Conservation (phyloP, 257 asterid genomes). For the Scutellaria barbata region DNA sequence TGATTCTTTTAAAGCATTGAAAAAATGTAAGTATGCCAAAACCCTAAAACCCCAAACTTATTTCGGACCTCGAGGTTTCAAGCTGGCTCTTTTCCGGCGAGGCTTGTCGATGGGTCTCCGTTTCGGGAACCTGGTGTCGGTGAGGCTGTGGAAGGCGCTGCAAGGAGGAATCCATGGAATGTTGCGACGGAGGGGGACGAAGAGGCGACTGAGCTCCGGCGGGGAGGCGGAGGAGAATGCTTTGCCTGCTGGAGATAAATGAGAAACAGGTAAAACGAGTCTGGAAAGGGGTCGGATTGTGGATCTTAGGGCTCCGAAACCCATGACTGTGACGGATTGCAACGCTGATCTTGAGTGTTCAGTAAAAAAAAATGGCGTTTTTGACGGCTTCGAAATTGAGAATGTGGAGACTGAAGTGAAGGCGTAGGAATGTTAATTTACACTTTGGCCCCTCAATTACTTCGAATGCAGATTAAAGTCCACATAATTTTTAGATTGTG, state of each 20-base stretch:
- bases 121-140: slow-evolving; percentile 69
- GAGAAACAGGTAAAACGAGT: slow-evolving; percentile 43
- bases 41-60: slow-evolving; percentile 30
- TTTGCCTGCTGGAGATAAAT: slow-evolving; percentile 36
- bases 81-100: slow-evolving; percentile 66
- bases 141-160: slow-evolving; percentile 68
- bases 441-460: slow-evolving; percentile 17
- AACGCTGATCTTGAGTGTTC: slow-evolving; percentile 20
- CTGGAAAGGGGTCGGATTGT: slow-evolving; percentile 61
- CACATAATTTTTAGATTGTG: neutral
- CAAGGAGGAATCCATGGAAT: slow-evolving; percentile 54
- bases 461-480: neutral
- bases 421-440: slow-evolving; percentile 21
- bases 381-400: slow-evolving; percentile 30
- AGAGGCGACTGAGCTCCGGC: slow-evolving; percentile 48
- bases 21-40: slow-evolving; percentile 11
- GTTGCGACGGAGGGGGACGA: slow-evolving; percentile 45
- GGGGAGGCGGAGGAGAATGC: slow-evolving; percentile 40
- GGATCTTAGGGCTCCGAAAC: slow-evolving; percentile 67
- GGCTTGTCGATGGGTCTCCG: slow-evolving; percentile 69
- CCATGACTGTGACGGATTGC: slow-evolving; percentile 44
- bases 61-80: slow-evolving; percentile 67
- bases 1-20: too few species aligned
- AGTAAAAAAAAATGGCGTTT: slow-evolving; percentile 28
- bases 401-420: slow-evolving; percentile 21